Evolutionary conservation across 2,329 filamentous ascomycete genomes (phyloP), one percentile per base, ranked within the genome.

Genomic region (Knufia fluminis): DNA sequence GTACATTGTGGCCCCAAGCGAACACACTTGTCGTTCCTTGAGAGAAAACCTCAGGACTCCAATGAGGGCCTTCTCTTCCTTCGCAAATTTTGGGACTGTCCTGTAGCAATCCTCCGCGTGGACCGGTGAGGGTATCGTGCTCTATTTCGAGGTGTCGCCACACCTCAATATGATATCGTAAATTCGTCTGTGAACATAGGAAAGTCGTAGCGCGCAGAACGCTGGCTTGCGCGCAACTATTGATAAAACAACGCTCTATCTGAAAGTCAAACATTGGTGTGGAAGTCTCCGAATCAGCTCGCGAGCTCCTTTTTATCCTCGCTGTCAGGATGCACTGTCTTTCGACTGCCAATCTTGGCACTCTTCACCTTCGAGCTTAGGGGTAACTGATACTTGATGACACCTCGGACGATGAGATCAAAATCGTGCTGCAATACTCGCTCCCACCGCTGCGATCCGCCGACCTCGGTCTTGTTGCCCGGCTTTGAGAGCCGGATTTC

Each of bases 351-450:
- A 52, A 72, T 57, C 62, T 71, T 60, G 2, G 75, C 74, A n/a
- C 71, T 77, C 57, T 74, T 69, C 36, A 69, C 69, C 14, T 71
- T 68, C 3, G 75, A 77, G 52, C 72, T 78, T 48, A 83, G 68
- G 6, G 80, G 79, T 2, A 83, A 68, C 54, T 79, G 74, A 61
- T 98, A 98, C 62, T 90, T 89, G 58, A 98, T 74, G 12, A 92
- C 85, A 19, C 92, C 92, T 59, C 92, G 83, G 36, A 98, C 79
- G 53, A 97, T 91, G 43, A 98, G 76, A 58, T 96, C 88, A 59
- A 97, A 98, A 39, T 91, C 86, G 65, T 96, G 86, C 56, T 94
- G 80, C 45, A 96, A 74, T 41, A 97, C 90, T 52, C 82, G 79
- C 64, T 94, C 88, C 92, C 92, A 98, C 10, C 90, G 80, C 61